Percentiles rank a stretch among this genome's conserved stretches.
phyloP scores from a whole-genome alignment of 108 stramenopile genomes.

The Schizochytrium sp. region DNA sequence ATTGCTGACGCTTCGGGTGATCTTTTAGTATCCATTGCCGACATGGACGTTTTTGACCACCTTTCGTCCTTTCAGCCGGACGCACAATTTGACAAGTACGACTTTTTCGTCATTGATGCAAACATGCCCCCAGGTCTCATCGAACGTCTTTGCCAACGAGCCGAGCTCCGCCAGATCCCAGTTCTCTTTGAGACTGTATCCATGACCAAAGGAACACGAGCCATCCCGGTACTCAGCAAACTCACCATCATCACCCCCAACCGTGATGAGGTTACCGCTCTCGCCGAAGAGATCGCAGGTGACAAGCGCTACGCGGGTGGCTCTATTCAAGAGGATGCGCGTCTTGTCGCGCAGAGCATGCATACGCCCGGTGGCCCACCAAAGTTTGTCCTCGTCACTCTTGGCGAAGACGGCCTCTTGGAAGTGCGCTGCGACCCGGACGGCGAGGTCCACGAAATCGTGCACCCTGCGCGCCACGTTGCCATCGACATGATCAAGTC shows the following conservation, averaged over 20 bases:
- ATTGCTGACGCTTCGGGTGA: slow-evolving; percentile 57
- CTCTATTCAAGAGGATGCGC: neutral
- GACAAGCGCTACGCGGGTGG: slow-evolving; percentile 9
- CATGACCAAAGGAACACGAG: neutral
- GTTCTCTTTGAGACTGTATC: slow-evolving; percentile 19
- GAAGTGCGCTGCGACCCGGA: neutral
- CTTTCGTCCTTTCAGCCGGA: slow-evolving; percentile 37
- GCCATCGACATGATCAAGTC: neutral
- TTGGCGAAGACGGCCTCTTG: neutral
- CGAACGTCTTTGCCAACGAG: neutral
- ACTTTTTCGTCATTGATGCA: slow-evolving; percentile 62
- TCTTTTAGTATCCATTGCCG: slow-evolving; percentile 68
- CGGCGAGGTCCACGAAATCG: neutral
- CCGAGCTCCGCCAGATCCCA: neutral
- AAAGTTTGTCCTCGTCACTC: neutral
- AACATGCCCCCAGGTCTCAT: slow-evolving; percentile 46
- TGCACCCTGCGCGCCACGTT: neutral
- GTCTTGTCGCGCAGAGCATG: neutral
- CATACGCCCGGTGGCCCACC: neutral
- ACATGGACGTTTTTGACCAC: slow-evolving; percentile 56
- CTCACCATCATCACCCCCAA: neutral
- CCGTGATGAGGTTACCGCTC: neutral
- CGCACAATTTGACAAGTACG: slow-evolving; percentile 18
- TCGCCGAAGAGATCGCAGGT: neutral
- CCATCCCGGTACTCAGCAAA: neutral